A percentile compares a stretch with the other conserved stretches of the same genome.
phyloP scores from a whole-genome alignment of 345 rosid genomes.

The Eucalyptus cloeziana region DNA sequence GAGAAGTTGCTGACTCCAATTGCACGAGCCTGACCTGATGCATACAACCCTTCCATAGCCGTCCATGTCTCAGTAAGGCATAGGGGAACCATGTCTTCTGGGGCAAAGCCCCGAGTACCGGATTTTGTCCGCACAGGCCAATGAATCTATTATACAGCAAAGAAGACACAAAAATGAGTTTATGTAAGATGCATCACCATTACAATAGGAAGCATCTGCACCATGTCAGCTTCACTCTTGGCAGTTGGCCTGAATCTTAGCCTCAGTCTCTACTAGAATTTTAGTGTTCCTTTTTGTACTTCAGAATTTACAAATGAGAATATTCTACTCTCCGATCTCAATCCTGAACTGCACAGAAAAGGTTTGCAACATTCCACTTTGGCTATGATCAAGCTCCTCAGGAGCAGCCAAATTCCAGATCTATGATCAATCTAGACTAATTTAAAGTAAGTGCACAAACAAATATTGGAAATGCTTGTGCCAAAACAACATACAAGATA shows the following conservation, averaged over 20 bases:
- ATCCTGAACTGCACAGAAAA: neutral
- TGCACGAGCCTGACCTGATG: conserved; percentile 38
- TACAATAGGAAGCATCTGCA: neutral
- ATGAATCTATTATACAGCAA: conserved; percentile 20
- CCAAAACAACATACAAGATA: conserved; percentile 24
- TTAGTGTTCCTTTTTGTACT: neutral
- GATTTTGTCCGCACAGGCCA: conserved; percentile 47
- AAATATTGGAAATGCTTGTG: neutral
- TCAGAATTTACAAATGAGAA: neutral
- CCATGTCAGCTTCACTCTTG: neutral
- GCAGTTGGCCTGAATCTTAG: neutral
- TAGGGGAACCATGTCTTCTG: conserved; percentile 31
- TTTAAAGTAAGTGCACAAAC: neutral
- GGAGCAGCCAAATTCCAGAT: neutral
- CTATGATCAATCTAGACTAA: neutral
- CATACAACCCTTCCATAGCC: conserved; percentile 41
- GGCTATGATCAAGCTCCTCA: neutral
- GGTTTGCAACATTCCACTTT: neutral
- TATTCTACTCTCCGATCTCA: neutral
- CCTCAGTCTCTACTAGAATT: neutral
- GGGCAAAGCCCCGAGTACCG: conserved; percentile 25
- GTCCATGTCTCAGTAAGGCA: conserved; percentile 43
- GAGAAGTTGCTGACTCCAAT: conserved; percentile 62
- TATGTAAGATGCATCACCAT: neutral
- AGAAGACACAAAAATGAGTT: neutral